phyloP scores from a whole-genome alignment of 106 monocot species.

The Dendrobium officinale region DNA sequence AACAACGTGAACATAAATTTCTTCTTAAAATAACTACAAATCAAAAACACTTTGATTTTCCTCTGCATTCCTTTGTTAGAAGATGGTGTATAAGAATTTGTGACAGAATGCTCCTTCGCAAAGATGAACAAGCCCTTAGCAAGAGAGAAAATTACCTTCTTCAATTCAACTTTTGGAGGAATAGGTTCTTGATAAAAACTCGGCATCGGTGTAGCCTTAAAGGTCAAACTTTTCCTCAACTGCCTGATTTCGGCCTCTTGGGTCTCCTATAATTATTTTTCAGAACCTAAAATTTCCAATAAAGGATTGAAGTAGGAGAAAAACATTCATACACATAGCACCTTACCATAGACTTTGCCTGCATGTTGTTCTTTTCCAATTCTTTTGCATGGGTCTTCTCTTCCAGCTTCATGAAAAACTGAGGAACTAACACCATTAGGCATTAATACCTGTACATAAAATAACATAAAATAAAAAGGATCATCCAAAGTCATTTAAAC shows the following conservation, averaged over 20 bases:
- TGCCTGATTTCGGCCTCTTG: constrained; percentile 88
- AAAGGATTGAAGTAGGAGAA: background rate
- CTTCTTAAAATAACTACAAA: too few species aligned
- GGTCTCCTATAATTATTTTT: constrained; percentile 49
- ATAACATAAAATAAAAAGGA: background rate
- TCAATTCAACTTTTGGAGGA: constrained; percentile 75
- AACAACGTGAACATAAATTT: too few species aligned
- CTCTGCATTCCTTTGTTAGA: too few species aligned
- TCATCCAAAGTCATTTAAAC: background rate
- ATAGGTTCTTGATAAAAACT: constrained; percentile 84
- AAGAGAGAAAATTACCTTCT: constrained; percentile 54
- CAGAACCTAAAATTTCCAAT: background rate
- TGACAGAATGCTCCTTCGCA: background rate
- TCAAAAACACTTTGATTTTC: too few species aligned
- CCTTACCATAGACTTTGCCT: constrained; percentile 79
- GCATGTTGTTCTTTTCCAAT: constrained; percentile 67
- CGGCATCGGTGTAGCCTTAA: constrained; percentile 97
- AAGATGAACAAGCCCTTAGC: background rate
- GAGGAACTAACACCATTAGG: background rate
- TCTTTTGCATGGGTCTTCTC: constrained; percentile 90
- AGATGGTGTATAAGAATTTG: background rate
- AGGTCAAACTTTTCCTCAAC: constrained; percentile 79
- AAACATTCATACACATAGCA: background rate
- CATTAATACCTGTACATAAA: background rate
- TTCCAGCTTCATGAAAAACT: constrained; percentile 93